Evolutionary conservation across 1,139 yeast species (phyloP).

Genomic region (Debaryomyces udenii): DNA sequence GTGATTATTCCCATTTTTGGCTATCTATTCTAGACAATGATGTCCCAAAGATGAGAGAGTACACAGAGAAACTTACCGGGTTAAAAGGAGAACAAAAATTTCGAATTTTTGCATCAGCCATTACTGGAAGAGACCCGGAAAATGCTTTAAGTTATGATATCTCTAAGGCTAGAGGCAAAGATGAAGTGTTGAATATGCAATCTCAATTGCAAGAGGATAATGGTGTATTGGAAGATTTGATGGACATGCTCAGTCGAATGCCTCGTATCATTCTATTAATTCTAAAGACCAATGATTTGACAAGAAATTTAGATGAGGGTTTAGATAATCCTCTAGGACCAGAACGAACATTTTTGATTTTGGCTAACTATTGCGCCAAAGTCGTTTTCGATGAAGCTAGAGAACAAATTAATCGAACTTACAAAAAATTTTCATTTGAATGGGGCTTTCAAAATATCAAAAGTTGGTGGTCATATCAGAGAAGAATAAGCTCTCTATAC

Average conservation of each 20-base stretch:
- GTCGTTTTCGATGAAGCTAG: slow-evolving; percentile 71
- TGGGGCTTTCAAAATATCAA: slow-evolving; percentile 39
- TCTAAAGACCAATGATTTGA: slow-evolving; percentile 90
- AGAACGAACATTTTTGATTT: slow-evolving; percentile 81
- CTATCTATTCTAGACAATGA: slow-evolving; percentile 78
- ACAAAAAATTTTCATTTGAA: slow-evolving; percentile 38
- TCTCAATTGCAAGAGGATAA: slow-evolving; percentile 56
- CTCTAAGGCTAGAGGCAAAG: slow-evolving; percentile 52
- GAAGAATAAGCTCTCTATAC: slow-evolving; percentile 54
- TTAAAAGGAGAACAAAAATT: slow-evolving; percentile 74
- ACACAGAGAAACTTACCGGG: slow-evolving; percentile 82
- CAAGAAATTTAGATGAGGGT: slow-evolving; percentile 84
- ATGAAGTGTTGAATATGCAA: slow-evolving; percentile 63
- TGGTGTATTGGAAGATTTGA: slow-evolving; percentile 71
- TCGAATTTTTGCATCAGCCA: slow-evolving; percentile 86
- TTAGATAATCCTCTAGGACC: slow-evolving; percentile 84
- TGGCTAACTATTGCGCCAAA: slow-evolving; percentile 87
- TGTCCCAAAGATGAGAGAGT: slow-evolving; percentile 62
- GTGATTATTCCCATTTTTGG: slow-evolving; percentile 93
- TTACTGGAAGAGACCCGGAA: slow-evolving; percentile 76
- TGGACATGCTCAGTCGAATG: slow-evolving; percentile 76
- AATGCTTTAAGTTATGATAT: slow-evolving; percentile 52
- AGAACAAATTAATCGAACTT: slow-evolving; percentile 39
- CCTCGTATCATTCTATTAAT: slow-evolving; percentile 86
- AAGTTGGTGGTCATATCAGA: slow-evolving; percentile 56